Evolutionary conservation across 257 asterid species (phyloP), one percentile per base, ranked within the genome.

Genomic region (Plantago major): DNA sequence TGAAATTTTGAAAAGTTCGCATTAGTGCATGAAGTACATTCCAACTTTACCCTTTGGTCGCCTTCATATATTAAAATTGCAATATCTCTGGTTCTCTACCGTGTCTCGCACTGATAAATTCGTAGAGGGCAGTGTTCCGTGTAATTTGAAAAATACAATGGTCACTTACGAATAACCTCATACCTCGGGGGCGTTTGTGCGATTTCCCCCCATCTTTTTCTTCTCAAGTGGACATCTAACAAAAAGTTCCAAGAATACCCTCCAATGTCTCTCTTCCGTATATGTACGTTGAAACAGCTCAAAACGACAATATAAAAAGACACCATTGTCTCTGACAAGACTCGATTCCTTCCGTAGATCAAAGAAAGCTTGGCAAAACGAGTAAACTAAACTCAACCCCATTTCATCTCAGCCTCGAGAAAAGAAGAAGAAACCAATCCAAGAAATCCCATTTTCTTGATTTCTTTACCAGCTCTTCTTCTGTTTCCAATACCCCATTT

Each of bases 281-380:
- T 7, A 49, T 9, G 45, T 13, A 40, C 2, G 18, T 10, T 55
- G 45, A 73, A 69, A 68, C 71, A 61, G 66, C 60, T 55, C 26
- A 13, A 71, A 72, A 60, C 44, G 74, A 69, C 74, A 74, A 55
- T 59, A 69, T 62, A 75, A 72, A n/a, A 59, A 62, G 58, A 58
- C 57, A 42, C 62, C 70, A 48, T 74, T 69, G 40, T 33, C 55
- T 77, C 90, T 65, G 86, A 81, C 83, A 72, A 64, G 80, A 62
- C 79, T 64, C 76, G 67, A 70, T 74, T 74, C 73, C 82, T 66
- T 75, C 73, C 46, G 81, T 82, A 75, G 83, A 86, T 83, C 86
- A 69, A 77, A 48, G 2, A 55, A 76, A 52, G 60, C 19, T 45
- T 45, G 8, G 60, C 55, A 40, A 48, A 18, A 44, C 49, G 55